Percentiles rank a stretch among this genome's conserved stretches.
Evolutionary conservation across 768 basidiomycete species (phyloP).

Genomic region (Amanita thiersii): DNA sequence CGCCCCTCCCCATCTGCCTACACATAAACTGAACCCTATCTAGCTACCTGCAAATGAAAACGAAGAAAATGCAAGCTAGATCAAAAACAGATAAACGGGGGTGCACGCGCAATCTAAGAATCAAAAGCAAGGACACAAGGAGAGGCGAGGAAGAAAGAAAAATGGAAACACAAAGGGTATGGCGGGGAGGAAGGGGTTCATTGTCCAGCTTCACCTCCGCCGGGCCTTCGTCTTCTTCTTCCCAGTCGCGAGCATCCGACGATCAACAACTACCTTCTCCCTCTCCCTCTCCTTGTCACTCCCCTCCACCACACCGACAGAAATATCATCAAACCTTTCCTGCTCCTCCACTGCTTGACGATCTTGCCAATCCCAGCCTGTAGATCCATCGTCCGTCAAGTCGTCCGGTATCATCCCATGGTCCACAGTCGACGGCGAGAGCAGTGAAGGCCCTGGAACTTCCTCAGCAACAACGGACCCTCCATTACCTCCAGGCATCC

Average conservation of each 20-base stretch:
- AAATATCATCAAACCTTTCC: constrained; percentile 43
- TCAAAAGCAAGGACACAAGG: no score
- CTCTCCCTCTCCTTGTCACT: constrained; percentile 31
- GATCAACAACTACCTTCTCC: not conserved
- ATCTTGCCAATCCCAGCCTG: constrained; percentile 41
- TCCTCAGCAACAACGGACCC: constrained; percentile 19
- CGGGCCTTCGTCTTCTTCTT: not conserved
- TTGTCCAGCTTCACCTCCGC: no score
- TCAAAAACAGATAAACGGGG: no score
- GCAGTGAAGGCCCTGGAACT: constrained; percentile 31
- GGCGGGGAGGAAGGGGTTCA: no score
- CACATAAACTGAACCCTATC: no score
- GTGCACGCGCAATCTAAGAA: no score
- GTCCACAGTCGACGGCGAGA: constrained; percentile 17
- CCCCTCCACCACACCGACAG: constrained; percentile 16
- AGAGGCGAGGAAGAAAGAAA: no score
- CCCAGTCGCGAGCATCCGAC: not conserved
- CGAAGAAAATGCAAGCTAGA: no score
- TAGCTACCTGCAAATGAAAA: no score
- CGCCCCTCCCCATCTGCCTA: no score
- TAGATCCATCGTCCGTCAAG: constrained; percentile 29
- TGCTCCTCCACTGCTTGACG: constrained; percentile 40
- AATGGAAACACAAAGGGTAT: no score
- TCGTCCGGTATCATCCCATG: constrained; percentile 23
- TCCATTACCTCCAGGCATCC: constrained; percentile 18